These are phyloP conservation scores for Trichophyton mentagrophytes DNA, from an alignment of 2,329 filamentous ascomycete species.

Conservation along the genomic window DNA sequence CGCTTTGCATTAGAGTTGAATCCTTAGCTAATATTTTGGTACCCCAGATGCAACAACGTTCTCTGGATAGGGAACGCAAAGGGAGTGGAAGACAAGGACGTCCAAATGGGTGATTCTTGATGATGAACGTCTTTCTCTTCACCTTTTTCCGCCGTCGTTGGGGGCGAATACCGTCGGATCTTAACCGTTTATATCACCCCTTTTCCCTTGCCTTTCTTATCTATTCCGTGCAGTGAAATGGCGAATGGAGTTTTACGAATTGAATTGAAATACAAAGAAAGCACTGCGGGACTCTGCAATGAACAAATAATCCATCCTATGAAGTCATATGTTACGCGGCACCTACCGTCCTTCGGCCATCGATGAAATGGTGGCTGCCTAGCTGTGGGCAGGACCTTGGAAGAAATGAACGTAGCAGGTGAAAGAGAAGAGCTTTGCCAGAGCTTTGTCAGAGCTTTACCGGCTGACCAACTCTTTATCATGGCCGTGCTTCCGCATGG, in stretches of 20 bases:
- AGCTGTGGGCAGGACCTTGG: neutral
- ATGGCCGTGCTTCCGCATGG: neutral
- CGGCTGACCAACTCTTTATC: neutral
- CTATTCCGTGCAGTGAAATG: slow-evolving; percentile 2
- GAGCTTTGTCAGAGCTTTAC: neutral
- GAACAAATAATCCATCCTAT: neutral
- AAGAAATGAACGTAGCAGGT: no score
- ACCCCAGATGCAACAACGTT: slow-evolving; percentile 83
- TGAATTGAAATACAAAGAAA: slow-evolving; percentile 1
- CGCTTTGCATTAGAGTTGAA: slow-evolving; percentile 14
- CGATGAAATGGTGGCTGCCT: neutral
- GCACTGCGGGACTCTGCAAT: neutral
- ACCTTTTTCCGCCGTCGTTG: neutral
- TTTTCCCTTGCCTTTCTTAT: neutral
- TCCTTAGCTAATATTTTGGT: neutral
- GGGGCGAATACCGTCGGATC: neutral
- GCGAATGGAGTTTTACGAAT: slow-evolving; percentile 5
- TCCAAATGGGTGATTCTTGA: slow-evolving; percentile 21
- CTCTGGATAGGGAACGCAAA: slow-evolving; percentile 64
- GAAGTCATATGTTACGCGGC: neutral
- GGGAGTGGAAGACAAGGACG: slow-evolving; percentile 36
- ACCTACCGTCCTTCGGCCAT: neutral
- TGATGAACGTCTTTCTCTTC: neutral
- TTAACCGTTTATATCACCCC: neutral
- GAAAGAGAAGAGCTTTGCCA: neutral